Conservation (phyloP, 139 green algal genomes). For the Nannochloris sp. region DNA sequence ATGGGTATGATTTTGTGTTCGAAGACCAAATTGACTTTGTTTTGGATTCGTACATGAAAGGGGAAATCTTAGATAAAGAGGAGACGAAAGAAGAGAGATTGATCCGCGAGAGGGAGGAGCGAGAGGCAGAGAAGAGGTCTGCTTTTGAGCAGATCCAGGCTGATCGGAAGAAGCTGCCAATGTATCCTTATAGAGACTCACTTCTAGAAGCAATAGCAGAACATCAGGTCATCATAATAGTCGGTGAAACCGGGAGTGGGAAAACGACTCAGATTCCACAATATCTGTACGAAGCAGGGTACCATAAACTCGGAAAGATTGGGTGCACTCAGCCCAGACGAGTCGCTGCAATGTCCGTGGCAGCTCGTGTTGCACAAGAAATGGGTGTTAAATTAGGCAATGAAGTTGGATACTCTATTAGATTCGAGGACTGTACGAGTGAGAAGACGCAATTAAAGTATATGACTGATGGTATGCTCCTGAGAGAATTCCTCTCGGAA, state of each 20-base stretch:
- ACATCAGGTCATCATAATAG: constrained; percentile 92
- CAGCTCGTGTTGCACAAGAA: constrained; percentile 86
- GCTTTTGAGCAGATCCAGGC: constrained; percentile 67
- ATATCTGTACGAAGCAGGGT: constrained; percentile 95
- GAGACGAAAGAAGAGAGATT: constrained; percentile 44
- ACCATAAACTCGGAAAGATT: constrained; percentile 72
- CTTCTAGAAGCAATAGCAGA: constrained; percentile 74
- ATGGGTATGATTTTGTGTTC: constrained; percentile 81
- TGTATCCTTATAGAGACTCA: constrained; percentile 68
- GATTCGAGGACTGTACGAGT: constrained; percentile 96
- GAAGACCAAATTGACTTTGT: constrained; percentile 97
- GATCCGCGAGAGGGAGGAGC: constrained; percentile 35
- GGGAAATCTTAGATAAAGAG: constrained; percentile 34
- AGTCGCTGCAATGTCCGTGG: constrained; percentile 94
- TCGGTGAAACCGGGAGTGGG: constrained; percentile 90
- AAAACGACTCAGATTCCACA: constrained; percentile 94
- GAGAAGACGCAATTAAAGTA: constrained; percentile 98
- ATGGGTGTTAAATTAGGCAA: constrained; percentile 85
- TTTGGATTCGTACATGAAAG: constrained; percentile 41
- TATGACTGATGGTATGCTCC: constrained; percentile 98
- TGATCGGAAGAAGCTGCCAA: constrained; percentile 69
- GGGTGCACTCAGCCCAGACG: constrained; percentile 89
- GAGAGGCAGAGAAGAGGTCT: constrained; percentile 31
- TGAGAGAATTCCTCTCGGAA: constrained; percentile 93
- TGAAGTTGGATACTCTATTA: constrained; percentile 95